These are phyloP conservation scores for Pueraria montana DNA, from an alignment of 306 rosid species.

Conservation along the genomic window DNA sequence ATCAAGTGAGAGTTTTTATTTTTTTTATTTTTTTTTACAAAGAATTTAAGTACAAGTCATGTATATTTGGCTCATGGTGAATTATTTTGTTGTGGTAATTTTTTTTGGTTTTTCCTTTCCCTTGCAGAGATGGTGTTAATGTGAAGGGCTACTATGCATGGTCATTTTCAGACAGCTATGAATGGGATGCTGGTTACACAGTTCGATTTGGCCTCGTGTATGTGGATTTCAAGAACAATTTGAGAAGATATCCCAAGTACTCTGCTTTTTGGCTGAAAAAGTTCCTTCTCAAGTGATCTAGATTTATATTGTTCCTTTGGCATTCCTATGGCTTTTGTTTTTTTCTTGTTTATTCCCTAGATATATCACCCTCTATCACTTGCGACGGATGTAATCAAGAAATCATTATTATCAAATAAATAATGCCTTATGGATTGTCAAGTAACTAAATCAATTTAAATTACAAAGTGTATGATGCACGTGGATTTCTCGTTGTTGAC, in stretches of 20 bases:
- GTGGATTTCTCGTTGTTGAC: no score
- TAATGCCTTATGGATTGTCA: not conserved
- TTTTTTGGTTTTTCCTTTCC: not conserved
- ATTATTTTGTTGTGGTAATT: not conserved
- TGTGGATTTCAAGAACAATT: not conserved
- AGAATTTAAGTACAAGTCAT: no score
- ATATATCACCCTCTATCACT: no score
- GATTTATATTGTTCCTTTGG: not conserved
- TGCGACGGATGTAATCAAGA: not conserved
- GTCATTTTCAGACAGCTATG: not conserved
- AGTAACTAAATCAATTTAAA: not conserved
- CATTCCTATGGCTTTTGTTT: not conserved
- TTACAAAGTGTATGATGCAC: no score
- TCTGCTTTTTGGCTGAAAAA: not conserved
- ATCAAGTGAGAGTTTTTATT: constrained; percentile 56
- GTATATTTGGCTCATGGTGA: not conserved
- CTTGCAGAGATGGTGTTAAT: not conserved
- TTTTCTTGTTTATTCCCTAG: no score
- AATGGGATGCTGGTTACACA: constrained; percentile 17
- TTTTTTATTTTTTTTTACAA: no score
- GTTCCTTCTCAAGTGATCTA: constrained; percentile 4
- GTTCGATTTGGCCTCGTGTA: not conserved
- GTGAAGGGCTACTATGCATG: not conserved
- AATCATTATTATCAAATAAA: not conserved
- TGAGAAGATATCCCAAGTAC: not conserved